phyloP scores from a whole-genome alignment of 2,329 filamentous ascomycete genomes.

The Coniella lustricola region DNA sequence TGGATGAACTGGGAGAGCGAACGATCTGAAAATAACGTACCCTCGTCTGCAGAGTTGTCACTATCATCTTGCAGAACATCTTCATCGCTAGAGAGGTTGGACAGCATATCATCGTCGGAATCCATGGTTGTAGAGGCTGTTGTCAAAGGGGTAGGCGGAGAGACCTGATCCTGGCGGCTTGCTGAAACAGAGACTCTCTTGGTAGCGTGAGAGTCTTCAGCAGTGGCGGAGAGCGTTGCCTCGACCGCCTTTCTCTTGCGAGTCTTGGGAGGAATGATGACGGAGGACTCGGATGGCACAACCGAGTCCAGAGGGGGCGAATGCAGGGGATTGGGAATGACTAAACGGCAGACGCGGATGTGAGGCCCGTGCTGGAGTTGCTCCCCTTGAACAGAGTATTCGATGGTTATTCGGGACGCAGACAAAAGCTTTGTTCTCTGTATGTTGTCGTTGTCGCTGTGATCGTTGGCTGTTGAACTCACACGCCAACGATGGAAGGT shows the following conservation, averaged over 20 bases:
- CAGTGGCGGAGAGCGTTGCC: conserved; percentile 48
- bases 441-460: too few species aligned
- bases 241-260: conserved; percentile 60
- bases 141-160: conserved; percentile 53
- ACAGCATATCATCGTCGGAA: conserved; percentile 92
- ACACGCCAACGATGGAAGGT: too few species aligned
- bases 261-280: conserved; percentile 53
- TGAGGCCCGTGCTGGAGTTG: background rate
- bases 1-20: background rate
- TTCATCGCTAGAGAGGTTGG: conserved; percentile 69
- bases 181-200: conserved; percentile 52
- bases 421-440: too few species aligned
- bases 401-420: background rate
- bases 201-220: conserved; percentile 35
- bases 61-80: conserved; percentile 64
- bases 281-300: conserved; percentile 14
- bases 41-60: conserved; percentile 57
- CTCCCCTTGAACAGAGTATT: too few species aligned
- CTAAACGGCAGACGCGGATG: background rate
- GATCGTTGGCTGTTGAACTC: too few species aligned
- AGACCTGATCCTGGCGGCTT: conserved; percentile 31
- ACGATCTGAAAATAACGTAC: conserved; percentile 26
- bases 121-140: conserved; percentile 65
- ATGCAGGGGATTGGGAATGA: background rate
- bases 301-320: conserved; percentile 11